Evolutionary conservation across 2,329 filamentous ascomycete genomes (phyloP), one percentile per base, ranked within the genome.

Genomic region (Xylariaceae sp.): DNA sequence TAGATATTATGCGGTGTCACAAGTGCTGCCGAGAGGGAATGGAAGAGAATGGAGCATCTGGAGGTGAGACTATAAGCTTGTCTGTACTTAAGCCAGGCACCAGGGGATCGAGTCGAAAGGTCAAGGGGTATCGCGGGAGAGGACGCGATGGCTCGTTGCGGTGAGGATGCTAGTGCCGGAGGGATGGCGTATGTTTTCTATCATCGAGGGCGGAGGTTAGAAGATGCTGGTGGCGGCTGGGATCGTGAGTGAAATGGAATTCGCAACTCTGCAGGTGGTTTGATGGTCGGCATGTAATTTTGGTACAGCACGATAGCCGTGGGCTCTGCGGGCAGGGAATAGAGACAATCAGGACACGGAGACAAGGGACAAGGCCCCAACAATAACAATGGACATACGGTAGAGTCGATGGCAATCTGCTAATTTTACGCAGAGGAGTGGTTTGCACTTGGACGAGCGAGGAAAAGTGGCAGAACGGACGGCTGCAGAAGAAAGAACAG

Each of bases 291-390:
- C 35, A 44, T 43, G 37, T 43, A 52, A 50, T 47, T 48, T 47
- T 52, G 35, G 47, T 40, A 48, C 49, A 38, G 43, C 45, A 47
- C 16, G 31, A 43, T 35, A 45, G 43, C 40, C 45, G 48, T 49
- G 37, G 39, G 33, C 33, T 35, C 11, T 7, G 22, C 22, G 30
- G 30, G 13, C 30, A 32, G 12, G 38, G 41, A 41, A 13, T 41
- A 22, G 37, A 42, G 9, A 4, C 11, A 24, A 33, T 6, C 22
- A 30, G 36, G 12, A 19, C 28, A 8, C 6, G 30, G 12, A n/a
- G 30, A 32, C 30, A 32, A 26, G 22, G 22, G 30, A 32, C 30
- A 32, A 26, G 22, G 22, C 6, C 22, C 22, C 22, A 11, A 26
- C 22, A 26, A 26, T 26, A 26, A 26, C 11, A 26, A 6, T 32